These are phyloP conservation scores for Polygonum aviculare DNA, from an alignment of 148 eudicot genomes.

Conservation along the genomic window DNA sequence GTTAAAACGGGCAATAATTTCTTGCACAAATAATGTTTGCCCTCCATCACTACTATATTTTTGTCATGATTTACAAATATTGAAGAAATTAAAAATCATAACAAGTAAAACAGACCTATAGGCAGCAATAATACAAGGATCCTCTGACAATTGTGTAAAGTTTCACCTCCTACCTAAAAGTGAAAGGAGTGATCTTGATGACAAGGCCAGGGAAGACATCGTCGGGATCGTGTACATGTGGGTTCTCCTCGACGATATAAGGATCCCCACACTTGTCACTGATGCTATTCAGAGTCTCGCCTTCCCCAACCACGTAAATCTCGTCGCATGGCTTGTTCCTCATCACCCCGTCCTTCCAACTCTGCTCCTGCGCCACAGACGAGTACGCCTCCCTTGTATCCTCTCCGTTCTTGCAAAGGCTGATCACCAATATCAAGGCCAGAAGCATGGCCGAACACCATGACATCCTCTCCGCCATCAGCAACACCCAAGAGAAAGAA, in stretches of 20 bases:
- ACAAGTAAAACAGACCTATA: no score
- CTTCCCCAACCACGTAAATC: conserved; percentile 45
- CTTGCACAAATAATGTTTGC: no score
- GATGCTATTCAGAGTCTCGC: conserved; percentile 45
- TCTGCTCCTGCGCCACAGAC: neutral
- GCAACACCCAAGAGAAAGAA: neutral
- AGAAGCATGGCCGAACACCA: conserved; percentile 44
- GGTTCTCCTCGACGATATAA: conserved; percentile 38
- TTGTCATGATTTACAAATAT: no score
- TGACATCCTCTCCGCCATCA: conserved; percentile 40
- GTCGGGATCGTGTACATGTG: conserved; percentile 48
- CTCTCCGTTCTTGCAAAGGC: conserved; percentile 26
- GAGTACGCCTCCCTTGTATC: conserved; percentile 6
- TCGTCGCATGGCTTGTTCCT: conserved; percentile 33
- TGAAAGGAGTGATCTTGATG: conserved; percentile 25
- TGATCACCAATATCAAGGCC: conserved; percentile 43
- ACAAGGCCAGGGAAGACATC: conserved; percentile 44
- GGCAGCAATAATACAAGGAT: no score
- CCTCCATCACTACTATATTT: no score
- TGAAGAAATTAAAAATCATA: no score
- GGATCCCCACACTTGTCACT: conserved; percentile 51
- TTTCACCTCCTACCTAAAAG: neutral
- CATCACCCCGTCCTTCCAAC: neutral
- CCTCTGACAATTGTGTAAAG: no score
- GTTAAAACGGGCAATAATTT: no score